phyloP scores from a whole-genome alignment of 1,139 yeast species.

The Casaregolazyma lundiana region DNA sequence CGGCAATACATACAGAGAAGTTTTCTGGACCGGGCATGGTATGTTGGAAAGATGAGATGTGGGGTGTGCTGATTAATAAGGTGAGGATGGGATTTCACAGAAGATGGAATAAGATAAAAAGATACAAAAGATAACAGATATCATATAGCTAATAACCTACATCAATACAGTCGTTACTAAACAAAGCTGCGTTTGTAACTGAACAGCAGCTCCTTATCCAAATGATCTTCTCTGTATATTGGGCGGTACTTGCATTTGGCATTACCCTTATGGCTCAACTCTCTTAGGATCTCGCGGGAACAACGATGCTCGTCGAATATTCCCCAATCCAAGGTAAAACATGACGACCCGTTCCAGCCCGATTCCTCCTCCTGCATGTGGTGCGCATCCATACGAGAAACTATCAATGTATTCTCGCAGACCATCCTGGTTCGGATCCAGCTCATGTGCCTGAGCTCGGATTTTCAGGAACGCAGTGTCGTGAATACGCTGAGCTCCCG shows the following conservation, averaged over 20 bases:
- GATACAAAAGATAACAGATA: too few species aligned
- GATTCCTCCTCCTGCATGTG: slow-evolving; percentile 99
- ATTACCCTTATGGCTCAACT: slow-evolving; percentile 60
- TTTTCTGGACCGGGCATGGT: slow-evolving; percentile 18
- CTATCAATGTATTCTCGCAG: slow-evolving; percentile 88
- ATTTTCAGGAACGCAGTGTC: slow-evolving; percentile 77
- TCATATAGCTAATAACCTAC: too few species aligned
- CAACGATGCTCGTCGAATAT: slow-evolving; percentile 93
- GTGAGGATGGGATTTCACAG: not conserved
- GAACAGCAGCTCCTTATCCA: too few species aligned
- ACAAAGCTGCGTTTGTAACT: too few species aligned
- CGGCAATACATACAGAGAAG: slow-evolving; percentile 17
- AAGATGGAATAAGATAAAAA: too few species aligned
- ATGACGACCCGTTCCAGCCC: slow-evolving; percentile 97
- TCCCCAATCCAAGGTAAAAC: slow-evolving; percentile 95
- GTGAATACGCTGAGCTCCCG: slow-evolving; percentile 99
- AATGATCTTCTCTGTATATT: too few species aligned
- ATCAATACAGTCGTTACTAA: too few species aligned
- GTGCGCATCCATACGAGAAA: slow-evolving; percentile 91
- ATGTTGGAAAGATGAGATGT: not conserved
- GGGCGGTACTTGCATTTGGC: too few species aligned
- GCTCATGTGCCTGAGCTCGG: slow-evolving; percentile 79
- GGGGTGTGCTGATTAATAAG: slow-evolving; percentile 4
- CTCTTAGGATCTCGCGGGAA: slow-evolving; percentile 99
- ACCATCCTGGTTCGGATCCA: slow-evolving; percentile 78